A percentile compares a stretch with the other conserved stretches of the same genome.
Conservation (phyloP, 495 filamentous ascomycete genomes). For the Amphirosellinia nigrospora region DNA sequence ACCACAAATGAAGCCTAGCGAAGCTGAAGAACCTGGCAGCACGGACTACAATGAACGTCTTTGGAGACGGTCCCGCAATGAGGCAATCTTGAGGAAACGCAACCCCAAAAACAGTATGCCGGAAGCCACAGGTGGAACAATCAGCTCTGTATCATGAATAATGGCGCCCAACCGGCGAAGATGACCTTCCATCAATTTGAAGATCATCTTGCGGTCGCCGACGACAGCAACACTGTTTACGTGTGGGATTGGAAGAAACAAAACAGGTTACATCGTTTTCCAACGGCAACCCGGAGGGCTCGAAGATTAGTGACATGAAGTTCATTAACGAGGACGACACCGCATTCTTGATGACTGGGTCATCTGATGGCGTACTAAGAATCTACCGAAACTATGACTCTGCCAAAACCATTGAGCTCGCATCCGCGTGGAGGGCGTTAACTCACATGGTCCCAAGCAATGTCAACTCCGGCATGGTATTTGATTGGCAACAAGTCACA, state of each 20-base stretch:
- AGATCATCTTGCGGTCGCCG: slow-evolving; percentile 90
- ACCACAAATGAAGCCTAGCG: slow-evolving; percentile 96
- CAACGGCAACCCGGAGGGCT: slow-evolving; percentile 89
- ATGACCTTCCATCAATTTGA: slow-evolving; percentile 99
- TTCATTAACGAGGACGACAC: slow-evolving; percentile 99
- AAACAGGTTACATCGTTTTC: slow-evolving; percentile 82
- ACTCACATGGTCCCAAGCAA: slow-evolving; percentile 92
- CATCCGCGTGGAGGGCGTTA: slow-evolving; percentile 87
- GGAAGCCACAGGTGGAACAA: slow-evolving; percentile 84
- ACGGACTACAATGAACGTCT: slow-evolving; percentile 96
- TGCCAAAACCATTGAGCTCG: slow-evolving; percentile 76
- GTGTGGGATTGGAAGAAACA: slow-evolving; percentile 92
- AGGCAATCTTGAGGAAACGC: slow-evolving; percentile 90
- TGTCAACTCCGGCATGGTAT: slow-evolving; percentile 91
- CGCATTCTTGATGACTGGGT: slow-evolving; percentile 90
- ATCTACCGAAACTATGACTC: slow-evolving; percentile 92
- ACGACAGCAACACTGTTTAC: slow-evolving; percentile 85
- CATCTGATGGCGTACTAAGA: slow-evolving; percentile 90
- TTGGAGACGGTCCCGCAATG: slow-evolving; percentile 92
- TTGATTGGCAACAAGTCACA: slow-evolving; percentile 98
- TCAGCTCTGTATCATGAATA: slow-evolving; percentile 78
- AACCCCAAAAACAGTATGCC: slow-evolving; percentile 88
- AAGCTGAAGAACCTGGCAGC: slow-evolving; percentile 94
- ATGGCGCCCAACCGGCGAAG: slow-evolving; percentile 83
- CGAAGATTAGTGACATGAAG: slow-evolving; percentile 89